Percentiles rank a stretch among this genome's conserved stretches.
phyloP scores from a whole-genome alignment of 305 asterid species.

The Lippia alba region DNA sequence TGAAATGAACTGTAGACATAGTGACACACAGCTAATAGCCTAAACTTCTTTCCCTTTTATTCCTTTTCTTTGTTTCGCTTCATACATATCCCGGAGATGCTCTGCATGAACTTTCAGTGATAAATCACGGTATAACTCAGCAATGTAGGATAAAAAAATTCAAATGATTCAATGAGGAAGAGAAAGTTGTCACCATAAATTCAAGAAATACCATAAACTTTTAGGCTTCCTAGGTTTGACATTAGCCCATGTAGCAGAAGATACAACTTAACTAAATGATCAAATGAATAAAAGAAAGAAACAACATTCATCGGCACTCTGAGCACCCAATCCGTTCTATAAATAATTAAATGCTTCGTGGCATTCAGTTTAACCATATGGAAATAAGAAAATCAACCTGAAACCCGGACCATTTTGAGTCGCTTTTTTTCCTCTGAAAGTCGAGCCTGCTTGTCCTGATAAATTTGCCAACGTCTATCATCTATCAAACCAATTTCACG shows the following conservation, averaged over 20 bases:
- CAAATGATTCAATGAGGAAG: background rate
- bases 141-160: background rate
- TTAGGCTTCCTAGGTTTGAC: background rate
- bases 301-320: background rate
- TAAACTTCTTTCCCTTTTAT: background rate
- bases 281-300: background rate
- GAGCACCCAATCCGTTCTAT: constrained; percentile 15
- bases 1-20: background rate
- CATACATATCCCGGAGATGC: constrained; percentile 12
- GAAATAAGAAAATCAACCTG: constrained; percentile 56
- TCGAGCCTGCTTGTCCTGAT: constrained; percentile 88
- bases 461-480: constrained; percentile 76
- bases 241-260: constrained; percentile 21
- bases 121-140: constrained; percentile 1
- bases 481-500: constrained; percentile 92
- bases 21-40: background rate
- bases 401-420: constrained; percentile 67
- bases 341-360: background rate
- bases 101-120: background rate
- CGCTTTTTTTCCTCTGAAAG: constrained; percentile 85
- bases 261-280: background rate
- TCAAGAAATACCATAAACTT: constrained; percentile 5
- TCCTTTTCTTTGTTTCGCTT: constrained; percentile 9
- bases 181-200: background rate
- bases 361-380: constrained; percentile 1